Percentiles rank a stretch among this genome's conserved stretches.
Evolutionary conservation across 208 protist genomes (phyloP).

Genomic region (Blechomonas ayalai): DNA sequence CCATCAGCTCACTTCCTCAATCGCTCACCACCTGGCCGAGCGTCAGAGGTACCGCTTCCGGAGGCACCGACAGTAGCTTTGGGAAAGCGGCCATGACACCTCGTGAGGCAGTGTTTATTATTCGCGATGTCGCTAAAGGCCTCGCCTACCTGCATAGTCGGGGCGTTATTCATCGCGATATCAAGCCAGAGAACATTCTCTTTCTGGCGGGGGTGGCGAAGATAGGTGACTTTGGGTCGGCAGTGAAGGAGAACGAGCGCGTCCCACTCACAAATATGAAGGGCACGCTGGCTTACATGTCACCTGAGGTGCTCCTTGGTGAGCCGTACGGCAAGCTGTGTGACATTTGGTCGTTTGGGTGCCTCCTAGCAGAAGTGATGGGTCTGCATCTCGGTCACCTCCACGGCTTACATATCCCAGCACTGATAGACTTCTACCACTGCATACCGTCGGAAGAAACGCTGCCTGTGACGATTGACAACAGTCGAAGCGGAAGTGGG

Average conservation of each 20-base stretch:
- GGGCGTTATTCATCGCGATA: constrained; percentile 76
- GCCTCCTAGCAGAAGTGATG: constrained; percentile 67
- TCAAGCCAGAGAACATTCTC: constrained; percentile 80
- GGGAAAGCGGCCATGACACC: constrained; percentile 12
- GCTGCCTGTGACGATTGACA: constrained; percentile 46
- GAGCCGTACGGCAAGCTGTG: constrained; percentile 75
- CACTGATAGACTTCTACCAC: constrained; percentile 53
- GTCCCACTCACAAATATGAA: constrained; percentile 61
- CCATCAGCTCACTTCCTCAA: no score
- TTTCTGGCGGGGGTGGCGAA: constrained; percentile 69
- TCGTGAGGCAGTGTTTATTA: constrained; percentile 47
- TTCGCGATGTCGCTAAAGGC: constrained; percentile 63
- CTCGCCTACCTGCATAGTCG: constrained; percentile 57
- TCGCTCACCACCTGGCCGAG: no score
- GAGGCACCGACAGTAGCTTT: no score
- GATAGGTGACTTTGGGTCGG: constrained; percentile 72
- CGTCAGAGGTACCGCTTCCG: no score
- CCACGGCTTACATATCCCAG: constrained; percentile 52
- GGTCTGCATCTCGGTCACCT: constrained; percentile 69
- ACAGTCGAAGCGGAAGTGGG: no score
- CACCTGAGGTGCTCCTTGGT: constrained; percentile 74
- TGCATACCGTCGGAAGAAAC: constrained; percentile 29
- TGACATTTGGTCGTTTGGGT: constrained; percentile 82
- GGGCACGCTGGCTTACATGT: constrained; percentile 80
- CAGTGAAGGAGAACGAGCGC: constrained; percentile 33